Evolutionary conservation across 1,284 basidiomycete species (phyloP).

Genomic region (Erythrobasidium hasegawianum): DNA sequence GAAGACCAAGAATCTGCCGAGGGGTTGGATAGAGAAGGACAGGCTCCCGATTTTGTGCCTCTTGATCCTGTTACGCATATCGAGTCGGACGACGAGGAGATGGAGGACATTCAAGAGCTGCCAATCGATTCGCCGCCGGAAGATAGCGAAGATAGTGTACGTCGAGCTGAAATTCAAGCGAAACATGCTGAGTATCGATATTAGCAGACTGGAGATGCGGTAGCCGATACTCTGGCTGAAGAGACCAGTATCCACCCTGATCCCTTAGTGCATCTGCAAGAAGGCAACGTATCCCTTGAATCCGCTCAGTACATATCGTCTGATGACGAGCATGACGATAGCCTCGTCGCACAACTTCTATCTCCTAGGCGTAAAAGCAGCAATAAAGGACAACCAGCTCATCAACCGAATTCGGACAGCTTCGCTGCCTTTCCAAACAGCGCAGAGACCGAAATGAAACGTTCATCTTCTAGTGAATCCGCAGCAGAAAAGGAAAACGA

Average conservation of each 20-base stretch:
- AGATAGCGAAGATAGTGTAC: background rate
- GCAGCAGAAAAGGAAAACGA: too few relatives aligned
- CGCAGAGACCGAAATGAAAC: too few relatives aligned
- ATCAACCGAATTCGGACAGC: too few relatives aligned
- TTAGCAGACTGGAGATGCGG: background rate
- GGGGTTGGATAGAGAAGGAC: background rate
- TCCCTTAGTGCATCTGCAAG: background rate
- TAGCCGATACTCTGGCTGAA: background rate
- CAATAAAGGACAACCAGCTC: too few relatives aligned
- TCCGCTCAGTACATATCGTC: background rate
- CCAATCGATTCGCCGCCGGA: constrained; percentile 2
- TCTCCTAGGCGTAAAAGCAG: background rate
- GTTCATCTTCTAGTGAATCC: too few relatives aligned
- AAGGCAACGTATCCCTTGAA: too few relatives aligned
- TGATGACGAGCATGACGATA: background rate
- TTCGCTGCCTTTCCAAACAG: too few relatives aligned
- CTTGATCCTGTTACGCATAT: constrained; percentile 7
- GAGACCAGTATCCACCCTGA: background rate
- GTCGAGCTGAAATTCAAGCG: background rate
- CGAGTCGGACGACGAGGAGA: constrained; percentile 8
- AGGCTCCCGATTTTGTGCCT: background rate
- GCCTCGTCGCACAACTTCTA: background rate
- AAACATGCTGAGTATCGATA: background rate
- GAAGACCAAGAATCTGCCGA: background rate
- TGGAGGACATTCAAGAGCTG: constrained; percentile 5